Evolutionary conservation across 257 asterid species (phyloP).

Genomic region (Hygrophila difformis): DNA sequence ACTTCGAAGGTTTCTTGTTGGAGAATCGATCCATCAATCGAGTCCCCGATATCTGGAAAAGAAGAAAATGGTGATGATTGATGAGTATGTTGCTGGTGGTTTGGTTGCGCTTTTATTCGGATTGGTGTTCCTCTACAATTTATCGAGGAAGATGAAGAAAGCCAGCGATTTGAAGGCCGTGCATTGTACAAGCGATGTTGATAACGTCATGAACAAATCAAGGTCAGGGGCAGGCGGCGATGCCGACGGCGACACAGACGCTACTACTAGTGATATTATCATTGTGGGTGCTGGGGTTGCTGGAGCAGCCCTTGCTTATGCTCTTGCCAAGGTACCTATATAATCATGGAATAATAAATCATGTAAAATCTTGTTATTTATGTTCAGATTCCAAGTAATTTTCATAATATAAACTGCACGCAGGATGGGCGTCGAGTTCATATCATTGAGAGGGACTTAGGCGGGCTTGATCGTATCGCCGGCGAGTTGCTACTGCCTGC

Average conservation of each 20-base stretch:
- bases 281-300: slow-evolving; percentile 79
- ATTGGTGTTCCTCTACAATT: slow-evolving; percentile 28
- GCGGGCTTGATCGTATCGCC: slow-evolving; percentile 35
- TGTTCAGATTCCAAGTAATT: too few relatives aligned
- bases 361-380: too few relatives aligned
- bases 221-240: slow-evolving; percentile 17
- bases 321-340: slow-evolving; percentile 55
- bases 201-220: slow-evolving; percentile 14
- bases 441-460: slow-evolving; percentile 36
- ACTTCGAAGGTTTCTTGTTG: too few relatives aligned
- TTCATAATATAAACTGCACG: too few relatives aligned
- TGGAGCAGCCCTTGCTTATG: slow-evolving; percentile 60
- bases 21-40: too few relatives aligned
- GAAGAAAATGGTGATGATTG: slow-evolving; percentile 46
- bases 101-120: slow-evolving; percentile 42
- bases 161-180: slow-evolving; percentile 22
- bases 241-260: slow-evolving; percentile 17
- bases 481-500: slow-evolving; percentile 45
- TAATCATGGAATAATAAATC: too few relatives aligned
- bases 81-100: slow-evolving; percentile 39
- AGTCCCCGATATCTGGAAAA: too few relatives aligned
- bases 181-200: not conserved
- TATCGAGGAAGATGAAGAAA: slow-evolving; percentile 29
- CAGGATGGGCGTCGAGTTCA: slow-evolving; percentile 39
- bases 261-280: slow-evolving; percentile 52